A percentile compares a stretch with the other conserved stretches of the same genome.
Conservation (phyloP, 495 filamentous ascomycete species). For the Daldinia bambusicola region DNA sequence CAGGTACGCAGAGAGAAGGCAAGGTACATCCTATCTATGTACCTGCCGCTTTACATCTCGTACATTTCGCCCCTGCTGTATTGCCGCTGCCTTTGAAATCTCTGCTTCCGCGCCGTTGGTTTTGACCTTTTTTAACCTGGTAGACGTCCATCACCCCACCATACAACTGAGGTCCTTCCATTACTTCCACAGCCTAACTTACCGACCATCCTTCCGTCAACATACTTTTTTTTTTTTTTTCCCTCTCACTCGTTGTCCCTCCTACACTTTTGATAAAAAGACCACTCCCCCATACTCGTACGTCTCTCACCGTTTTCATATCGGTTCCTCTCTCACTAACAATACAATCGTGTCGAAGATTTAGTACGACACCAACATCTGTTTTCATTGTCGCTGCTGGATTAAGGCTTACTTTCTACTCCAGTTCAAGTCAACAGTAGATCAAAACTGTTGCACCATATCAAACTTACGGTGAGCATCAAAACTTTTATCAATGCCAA, state of each 20-base stretch:
- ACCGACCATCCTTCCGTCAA: slow-evolving; percentile 11
- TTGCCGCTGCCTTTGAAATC: slow-evolving; percentile 13
- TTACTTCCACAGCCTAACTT: not conserved
- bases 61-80: not conserved
- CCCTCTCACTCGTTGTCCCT: not conserved
- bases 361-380: not conserved
- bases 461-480: slow-evolving; percentile 1
- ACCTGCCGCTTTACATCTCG: slow-evolving; percentile 9
- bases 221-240: slow-evolving; percentile 5
- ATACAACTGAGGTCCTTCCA: not conserved
- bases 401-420: not conserved
- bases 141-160: slow-evolving; percentile 13
- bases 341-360: not conserved
- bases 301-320: not conserved
- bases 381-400: not conserved
- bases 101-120: slow-evolving; percentile 7
- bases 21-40: not conserved
- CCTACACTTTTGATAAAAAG: slow-evolving; percentile 2
- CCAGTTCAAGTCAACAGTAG: not conserved
- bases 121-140: slow-evolving; percentile 2
- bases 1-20: not conserved
- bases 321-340: not conserved
- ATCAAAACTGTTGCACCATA: not conserved
- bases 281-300: not conserved
- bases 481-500: not conserved